Evolutionary conservation across 148 eudicot species (phyloP).

Genomic region (Cornus florida): DNA sequence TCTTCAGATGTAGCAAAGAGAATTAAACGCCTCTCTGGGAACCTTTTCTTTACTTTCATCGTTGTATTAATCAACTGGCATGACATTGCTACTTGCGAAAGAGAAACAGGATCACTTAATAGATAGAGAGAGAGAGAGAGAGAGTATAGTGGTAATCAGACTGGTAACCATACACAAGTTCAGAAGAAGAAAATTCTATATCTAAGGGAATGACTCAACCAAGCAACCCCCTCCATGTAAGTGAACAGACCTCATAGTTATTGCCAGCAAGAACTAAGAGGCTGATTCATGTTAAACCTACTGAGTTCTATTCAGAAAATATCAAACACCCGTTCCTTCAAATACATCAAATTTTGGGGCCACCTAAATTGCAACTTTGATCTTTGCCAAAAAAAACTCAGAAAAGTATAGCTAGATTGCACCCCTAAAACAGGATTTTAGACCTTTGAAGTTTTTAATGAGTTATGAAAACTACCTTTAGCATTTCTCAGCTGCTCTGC

Average conservation of each 20-base stretch:
- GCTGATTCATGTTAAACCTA: background rate
- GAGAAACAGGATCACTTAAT: background rate
- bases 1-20: slow-evolving; percentile 46
- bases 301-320: background rate
- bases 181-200: background rate
- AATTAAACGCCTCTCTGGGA: slow-evolving; percentile 32
- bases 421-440: background rate
- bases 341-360: background rate
- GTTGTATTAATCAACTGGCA: slow-evolving; percentile 35
- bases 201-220: background rate
- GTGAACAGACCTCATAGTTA: background rate
- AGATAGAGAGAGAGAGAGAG: background rate
- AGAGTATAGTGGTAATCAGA: background rate
- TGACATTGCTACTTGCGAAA: slow-evolving; percentile 36
- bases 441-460: background rate
- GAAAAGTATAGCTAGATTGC: slow-evolving; percentile 4
- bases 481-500: slow-evolving; percentile 28
- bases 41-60: slow-evolving; percentile 24
- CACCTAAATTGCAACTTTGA: background rate
- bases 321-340: background rate
- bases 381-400: background rate
- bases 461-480: slow-evolving; percentile 30
- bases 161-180: background rate
- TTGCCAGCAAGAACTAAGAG: background rate
- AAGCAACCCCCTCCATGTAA: background rate